Evolutionary conservation across 768 basidiomycete species (phyloP).

Genomic region (Imleria badia): DNA sequence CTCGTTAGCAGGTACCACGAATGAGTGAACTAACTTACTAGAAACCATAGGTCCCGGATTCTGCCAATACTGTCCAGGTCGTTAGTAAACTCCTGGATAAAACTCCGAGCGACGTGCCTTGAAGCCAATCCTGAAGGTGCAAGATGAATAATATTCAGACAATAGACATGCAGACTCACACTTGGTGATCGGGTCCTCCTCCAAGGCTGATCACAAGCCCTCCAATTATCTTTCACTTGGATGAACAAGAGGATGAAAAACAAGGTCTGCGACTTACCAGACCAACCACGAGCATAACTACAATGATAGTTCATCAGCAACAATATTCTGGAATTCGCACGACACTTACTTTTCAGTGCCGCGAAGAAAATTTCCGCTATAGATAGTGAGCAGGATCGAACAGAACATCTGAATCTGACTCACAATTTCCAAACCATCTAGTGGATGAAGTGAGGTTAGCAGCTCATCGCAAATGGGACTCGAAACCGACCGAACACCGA

Average conservation of each 20-base stretch:
- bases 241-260: background rate
- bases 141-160: conserved; percentile 14
- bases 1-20: background rate
- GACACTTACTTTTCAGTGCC: conserved; percentile 22
- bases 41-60: conserved; percentile 28
- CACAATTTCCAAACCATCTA: conserved; percentile 25
- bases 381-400: conserved; percentile 3
- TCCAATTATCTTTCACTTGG: conserved; percentile 28
- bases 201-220: conserved; percentile 57
- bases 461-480: conserved; percentile 29
- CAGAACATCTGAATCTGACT: background rate
- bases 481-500: conserved; percentile 46
- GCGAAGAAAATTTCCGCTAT: conserved; percentile 25
- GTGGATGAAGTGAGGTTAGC: conserved; percentile 33
- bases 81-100: background rate
- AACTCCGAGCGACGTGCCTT: background rate
- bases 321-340: background rate
- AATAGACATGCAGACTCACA: conserved; percentile 34
- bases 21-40: background rate
- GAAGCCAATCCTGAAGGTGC: conserved; percentile 19
- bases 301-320: background rate
- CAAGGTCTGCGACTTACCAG: conserved; percentile 18
- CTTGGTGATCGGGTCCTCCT: conserved; percentile 52
- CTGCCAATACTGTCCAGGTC: conserved; percentile 18
- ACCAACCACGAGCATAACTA: conserved; percentile 39